phyloP scores from a whole-genome alignment of 768 basidiomycete genomes.

The Strobilomyces confusus region DNA sequence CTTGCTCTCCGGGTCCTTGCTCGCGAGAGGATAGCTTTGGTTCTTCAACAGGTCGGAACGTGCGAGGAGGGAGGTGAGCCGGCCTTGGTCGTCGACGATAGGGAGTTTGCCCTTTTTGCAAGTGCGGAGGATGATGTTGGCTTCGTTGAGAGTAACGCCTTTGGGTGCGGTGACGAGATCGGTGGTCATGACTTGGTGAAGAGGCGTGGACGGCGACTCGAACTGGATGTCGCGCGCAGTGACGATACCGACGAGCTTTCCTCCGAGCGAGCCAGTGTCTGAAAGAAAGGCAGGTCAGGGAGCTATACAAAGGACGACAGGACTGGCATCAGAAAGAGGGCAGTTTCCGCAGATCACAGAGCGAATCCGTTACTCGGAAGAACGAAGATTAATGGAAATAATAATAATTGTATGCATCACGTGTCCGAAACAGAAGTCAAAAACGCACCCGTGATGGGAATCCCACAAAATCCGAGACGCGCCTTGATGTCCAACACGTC shows the following conservation, averaged over 20 bases:
- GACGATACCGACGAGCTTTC: constrained; percentile 94
- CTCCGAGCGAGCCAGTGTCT: constrained; percentile 86
- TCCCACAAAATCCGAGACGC: constrained; percentile 89
- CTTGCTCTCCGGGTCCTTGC: constrained; percentile 86
- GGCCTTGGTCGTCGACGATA: constrained; percentile 62
- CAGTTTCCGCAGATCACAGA: constrained; percentile 73
- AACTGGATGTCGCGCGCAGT: constrained; percentile 97
- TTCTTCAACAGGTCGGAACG: constrained; percentile 98
- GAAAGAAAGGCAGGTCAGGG: constrained; percentile 17
- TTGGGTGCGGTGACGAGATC: constrained; percentile 80
- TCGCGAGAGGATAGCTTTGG: constrained; percentile 92
- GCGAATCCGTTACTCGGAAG: constrained; percentile 69
- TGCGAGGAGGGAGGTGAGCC: constrained; percentile 80
- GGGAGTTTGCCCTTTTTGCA: constrained; percentile 99
- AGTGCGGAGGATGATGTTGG: constrained; percentile 90
- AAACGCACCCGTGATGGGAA: constrained; percentile 94
- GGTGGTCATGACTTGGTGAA: constrained; percentile 87
- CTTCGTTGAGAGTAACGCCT: constrained; percentile 87
- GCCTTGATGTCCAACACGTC: constrained; percentile 94
- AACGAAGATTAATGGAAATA: constrained; percentile 82
- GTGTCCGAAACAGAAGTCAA: constrained; percentile 3
- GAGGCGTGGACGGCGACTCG: constrained; percentile 58
- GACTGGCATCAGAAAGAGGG: constrained; percentile 17
- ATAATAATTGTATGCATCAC: constrained; percentile 47
- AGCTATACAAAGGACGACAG: constrained; percentile 2